Conservation (phyloP, 768 basidiomycete genomes). For the Zangia roseola region DNA sequence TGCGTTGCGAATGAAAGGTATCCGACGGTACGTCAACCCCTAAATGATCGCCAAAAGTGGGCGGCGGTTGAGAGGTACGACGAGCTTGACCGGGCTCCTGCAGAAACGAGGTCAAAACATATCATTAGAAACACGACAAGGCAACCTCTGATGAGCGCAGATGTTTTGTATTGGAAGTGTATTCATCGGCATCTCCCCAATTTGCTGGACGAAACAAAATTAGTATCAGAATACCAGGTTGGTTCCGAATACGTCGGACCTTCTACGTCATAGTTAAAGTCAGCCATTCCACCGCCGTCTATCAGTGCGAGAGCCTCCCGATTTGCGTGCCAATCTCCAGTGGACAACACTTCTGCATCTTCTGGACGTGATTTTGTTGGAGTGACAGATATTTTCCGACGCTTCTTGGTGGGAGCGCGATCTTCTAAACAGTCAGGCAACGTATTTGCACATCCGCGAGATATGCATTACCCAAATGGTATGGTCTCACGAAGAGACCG, state of each 20-base stretch:
- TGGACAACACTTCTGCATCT: not conserved
- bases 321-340: constrained; percentile 15
- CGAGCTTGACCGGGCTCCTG: constrained; percentile 91
- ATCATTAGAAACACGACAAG: not conserved
- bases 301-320: constrained; percentile 5
- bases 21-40: constrained; percentile 44
- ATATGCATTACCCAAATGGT: constrained; percentile 10
- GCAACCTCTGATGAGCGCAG: constrained; percentile 65
- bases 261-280: constrained; percentile 23
- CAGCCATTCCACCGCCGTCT: constrained; percentile 14
- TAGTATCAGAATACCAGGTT: constrained; percentile 5
- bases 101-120: constrained; percentile 15
- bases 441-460: not conserved
- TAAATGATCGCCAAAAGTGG: constrained; percentile 49
- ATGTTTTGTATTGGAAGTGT: constrained; percentile 18
- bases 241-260: constrained; percentile 15
- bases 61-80: constrained; percentile 57
- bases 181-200: constrained; percentile 20
- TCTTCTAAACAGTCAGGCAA: constrained; percentile 29
- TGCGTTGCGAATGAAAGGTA: constrained; percentile 55
- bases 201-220: constrained; percentile 19
- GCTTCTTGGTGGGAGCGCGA: constrained; percentile 43
- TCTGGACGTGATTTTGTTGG: not conserved
- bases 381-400: constrained; percentile 37
- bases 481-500: constrained; percentile 17